These are phyloP conservation scores for Aureobasidium sp. DNA, from an alignment of 2,329 filamentous ascomycete species.

Conservation along the genomic window DNA sequence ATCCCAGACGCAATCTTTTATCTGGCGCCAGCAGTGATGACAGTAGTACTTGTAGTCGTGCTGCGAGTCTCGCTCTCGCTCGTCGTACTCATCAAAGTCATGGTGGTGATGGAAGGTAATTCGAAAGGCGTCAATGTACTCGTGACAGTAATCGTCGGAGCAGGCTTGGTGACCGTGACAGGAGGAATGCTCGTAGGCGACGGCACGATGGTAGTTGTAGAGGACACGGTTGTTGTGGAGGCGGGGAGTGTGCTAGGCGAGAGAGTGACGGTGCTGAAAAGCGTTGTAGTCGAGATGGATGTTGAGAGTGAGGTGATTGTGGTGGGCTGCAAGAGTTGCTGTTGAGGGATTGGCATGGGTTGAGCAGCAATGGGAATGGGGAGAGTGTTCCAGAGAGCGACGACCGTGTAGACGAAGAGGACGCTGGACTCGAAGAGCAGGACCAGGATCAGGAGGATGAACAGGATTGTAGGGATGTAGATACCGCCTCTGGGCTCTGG, in stretches of 20 bases:
- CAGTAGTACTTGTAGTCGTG: slow-evolving; percentile 12
- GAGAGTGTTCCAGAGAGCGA: slow-evolving; percentile 32
- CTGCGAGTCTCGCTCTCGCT: not conserved
- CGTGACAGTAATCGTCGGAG: slow-evolving; percentile 15
- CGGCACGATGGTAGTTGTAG: not conserved
- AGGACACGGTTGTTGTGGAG: not conserved
- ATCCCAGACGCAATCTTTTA: no score
- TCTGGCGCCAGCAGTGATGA: not conserved
- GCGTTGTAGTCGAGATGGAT: not conserved
- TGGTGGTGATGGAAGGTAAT: slow-evolving; percentile 16
- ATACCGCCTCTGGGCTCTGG: slow-evolving; percentile 26
- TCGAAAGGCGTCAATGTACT: slow-evolving; percentile 6
- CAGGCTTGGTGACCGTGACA: slow-evolving; percentile 16
- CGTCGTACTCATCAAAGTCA: slow-evolving; percentile 16
- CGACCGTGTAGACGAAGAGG: slow-evolving; percentile 33
- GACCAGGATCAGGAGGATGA: slow-evolving; percentile 28
- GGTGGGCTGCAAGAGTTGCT: not conserved
- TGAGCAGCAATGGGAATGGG: slow-evolving; percentile 25
- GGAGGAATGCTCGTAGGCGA: not conserved
- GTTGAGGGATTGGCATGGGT: not conserved
- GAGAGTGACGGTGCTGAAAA: not conserved
- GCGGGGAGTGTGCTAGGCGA: not conserved
- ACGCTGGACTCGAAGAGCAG: slow-evolving; percentile 28
- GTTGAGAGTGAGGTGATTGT: not conserved
- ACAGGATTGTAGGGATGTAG: slow-evolving; percentile 27